Conservation (phyloP, 2,329 filamentous ascomycete species). For the Aspergillus melleus region DNA sequence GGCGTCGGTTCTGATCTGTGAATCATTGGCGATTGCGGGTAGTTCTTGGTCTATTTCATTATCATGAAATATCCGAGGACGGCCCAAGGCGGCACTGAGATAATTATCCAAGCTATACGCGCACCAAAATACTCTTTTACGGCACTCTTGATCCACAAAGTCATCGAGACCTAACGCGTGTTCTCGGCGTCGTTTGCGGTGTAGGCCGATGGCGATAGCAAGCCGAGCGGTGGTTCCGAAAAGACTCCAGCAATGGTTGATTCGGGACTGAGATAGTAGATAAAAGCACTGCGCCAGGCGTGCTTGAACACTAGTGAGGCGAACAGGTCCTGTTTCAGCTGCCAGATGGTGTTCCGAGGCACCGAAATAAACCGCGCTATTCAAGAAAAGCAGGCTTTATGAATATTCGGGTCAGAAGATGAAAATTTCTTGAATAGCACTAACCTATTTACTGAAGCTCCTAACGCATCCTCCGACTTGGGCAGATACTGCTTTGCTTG, state of each 20-base stretch:
- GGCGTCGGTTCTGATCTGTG: slow-evolving; percentile 15
- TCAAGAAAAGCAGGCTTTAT: no score
- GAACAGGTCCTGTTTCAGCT: slow-evolving; percentile 34
- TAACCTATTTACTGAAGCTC: slow-evolving; percentile 15
- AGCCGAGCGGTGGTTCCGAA: slow-evolving; percentile 35
- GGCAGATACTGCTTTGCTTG: slow-evolving; percentile 50
- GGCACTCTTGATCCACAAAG: slow-evolving; percentile 16
- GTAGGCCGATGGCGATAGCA: slow-evolving; percentile 35
- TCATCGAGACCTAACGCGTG: slow-evolving; percentile 2
- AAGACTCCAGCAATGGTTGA: slow-evolving; percentile 38
- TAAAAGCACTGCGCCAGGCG: slow-evolving; percentile 40
- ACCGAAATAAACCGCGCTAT: slow-evolving; percentile 21
- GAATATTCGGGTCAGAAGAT: no score
- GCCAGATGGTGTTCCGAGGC: slow-evolving; percentile 32
- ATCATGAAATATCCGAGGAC: slow-evolving; percentile 20
- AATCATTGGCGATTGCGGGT: slow-evolving; percentile 22
- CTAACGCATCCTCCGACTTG: slow-evolving; percentile 16
- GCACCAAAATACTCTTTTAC: slow-evolving; percentile 21
- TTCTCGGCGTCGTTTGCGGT: slow-evolving; percentile 18
- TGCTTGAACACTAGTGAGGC: slow-evolving; percentile 41
- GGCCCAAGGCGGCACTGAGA: slow-evolving; percentile 18
- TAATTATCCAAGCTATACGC: slow-evolving; percentile 21
- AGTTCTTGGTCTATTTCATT: slow-evolving; percentile 23
- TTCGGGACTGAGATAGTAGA: slow-evolving; percentile 33
- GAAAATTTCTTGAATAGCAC: no score